These are phyloP conservation scores for Podosphaera leucotricha DNA, from an alignment of 2,329 filamentous ascomycete genomes.

Conservation along the genomic window DNA sequence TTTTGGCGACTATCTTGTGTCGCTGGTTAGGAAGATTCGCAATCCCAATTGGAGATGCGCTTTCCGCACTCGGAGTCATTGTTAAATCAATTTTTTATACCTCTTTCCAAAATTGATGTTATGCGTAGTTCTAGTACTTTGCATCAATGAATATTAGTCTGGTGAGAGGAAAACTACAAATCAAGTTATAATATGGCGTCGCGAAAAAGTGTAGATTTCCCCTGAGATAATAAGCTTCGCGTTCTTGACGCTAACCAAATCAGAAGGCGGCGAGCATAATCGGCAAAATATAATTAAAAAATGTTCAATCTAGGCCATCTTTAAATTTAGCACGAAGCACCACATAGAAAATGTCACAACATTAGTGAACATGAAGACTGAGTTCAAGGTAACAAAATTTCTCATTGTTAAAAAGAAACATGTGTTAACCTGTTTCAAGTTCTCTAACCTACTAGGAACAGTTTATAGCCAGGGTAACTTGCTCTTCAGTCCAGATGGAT, in stretches of 20 bases:
- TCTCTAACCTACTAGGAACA: conserved; percentile 93
- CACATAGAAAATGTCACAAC: conserved; percentile 6
- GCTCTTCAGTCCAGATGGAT: conserved; percentile 88
- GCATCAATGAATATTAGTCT: not conserved
- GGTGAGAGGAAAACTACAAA: not conserved
- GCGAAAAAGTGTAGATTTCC: conserved; percentile 1
- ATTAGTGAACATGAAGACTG: conserved; percentile 67
- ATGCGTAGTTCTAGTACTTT: not conserved
- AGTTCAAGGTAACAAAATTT: conserved; percentile 55
- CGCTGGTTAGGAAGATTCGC: conserved; percentile 38
- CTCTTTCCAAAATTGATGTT: not conserved
- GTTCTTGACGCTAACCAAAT: conserved; percentile 1
- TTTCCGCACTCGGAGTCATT: conserved; percentile 36
- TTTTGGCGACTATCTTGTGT: conserved; percentile 53
- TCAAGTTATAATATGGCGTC: not conserved
- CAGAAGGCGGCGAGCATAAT: not conserved
- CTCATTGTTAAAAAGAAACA: not conserved
- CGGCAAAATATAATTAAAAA: not conserved
- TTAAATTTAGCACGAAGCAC: no score
- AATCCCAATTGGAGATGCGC: conserved; percentile 47
- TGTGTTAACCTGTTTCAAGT: conserved; percentile 28
- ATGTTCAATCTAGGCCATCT: no score
- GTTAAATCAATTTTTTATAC: not conserved
- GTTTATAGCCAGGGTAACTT: conserved; percentile 97
- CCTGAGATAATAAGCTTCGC: conserved; percentile 4